Evolutionary conservation across 2,329 filamentous ascomycete genomes (phyloP), one percentile per base, ranked within the genome.

Genomic region (Fusarium coicis): DNA sequence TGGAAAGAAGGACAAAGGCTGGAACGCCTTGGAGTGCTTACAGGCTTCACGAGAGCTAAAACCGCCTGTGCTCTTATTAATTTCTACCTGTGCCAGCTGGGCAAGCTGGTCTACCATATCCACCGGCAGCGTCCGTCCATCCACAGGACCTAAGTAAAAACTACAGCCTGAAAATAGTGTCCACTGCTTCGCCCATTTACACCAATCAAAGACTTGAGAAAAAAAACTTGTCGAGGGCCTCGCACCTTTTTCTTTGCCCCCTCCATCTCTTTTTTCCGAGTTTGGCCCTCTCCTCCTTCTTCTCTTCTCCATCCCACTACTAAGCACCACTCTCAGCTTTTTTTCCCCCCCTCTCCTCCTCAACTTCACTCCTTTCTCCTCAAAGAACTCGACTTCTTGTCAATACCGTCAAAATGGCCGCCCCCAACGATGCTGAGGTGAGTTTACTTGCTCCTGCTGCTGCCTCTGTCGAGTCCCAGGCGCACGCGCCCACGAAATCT

Each of bases 321-420:
- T 64, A 76, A 76, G 65, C 68, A 77, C 74, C 73, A 67, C 68
- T 71, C 67, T 54, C 78, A 73, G 72, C 76, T 73, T 79, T 75
- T 74, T 73, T 77, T 76, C 73, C 26, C 26, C 26, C 64, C 64
- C 72, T 66, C 70, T 61, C 64, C 66, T 67, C 64, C 58, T 75
- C 64, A 72, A 72, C 76, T 73, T 76, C 72, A 74, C 72, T 78
- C 76, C 71, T 78, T 73, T 73, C 73, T 77, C 74, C 73, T 72
- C 73, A 70, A 76, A 74, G 76, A 80, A 72, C 70, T 78, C 77
- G 74, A 74, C 74, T 79, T 80, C 78, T 80, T 79, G 81, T 79
- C 77, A 80, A 85, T 83, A 82, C 81, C 81, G 81, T 85, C 87
- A 89, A 83, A 80, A 90, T 90, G 88, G 83, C 88, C 79, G 87